These are phyloP conservation scores for Fagus crenata DNA, from an alignment of 306 rosid species.

Conservation along the genomic window DNA sequence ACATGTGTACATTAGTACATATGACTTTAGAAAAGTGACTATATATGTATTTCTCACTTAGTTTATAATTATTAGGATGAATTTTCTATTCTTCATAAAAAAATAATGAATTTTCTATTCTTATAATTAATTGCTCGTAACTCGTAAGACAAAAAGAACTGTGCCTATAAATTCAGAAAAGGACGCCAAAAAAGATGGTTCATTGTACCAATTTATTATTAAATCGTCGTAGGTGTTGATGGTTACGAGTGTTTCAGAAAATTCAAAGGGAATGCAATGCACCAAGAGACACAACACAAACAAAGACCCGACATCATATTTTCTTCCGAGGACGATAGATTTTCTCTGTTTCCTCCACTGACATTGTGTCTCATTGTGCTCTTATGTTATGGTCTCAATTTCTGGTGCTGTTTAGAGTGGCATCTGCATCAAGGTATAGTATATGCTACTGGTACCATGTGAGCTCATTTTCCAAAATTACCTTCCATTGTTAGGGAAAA, in stretches of 20 bases:
- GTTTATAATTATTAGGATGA: too few relatives aligned
- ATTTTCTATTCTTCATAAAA: background rate
- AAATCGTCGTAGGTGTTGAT: background rate
- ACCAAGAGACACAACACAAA: constrained; percentile 32
- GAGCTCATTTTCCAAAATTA: constrained; percentile 23
- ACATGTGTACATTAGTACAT: too few relatives aligned
- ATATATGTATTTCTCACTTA: too few relatives aligned
- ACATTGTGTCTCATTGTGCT: constrained; percentile 22
- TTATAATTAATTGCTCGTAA: background rate
- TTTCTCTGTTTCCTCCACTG: constrained; percentile 31
- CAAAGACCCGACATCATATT: constrained; percentile 47
- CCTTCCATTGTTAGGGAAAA: constrained; percentile 5
- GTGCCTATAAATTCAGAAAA: background rate
- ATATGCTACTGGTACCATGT: constrained; percentile 11
- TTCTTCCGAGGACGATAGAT: constrained; percentile 41
- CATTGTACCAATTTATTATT: constrained; percentile 24
- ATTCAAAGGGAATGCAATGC: constrained; percentile 24
- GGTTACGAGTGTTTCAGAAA: background rate
- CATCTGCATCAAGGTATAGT: background rate
- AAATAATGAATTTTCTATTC: background rate
- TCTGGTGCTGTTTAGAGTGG: background rate
- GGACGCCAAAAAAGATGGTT: constrained; percentile 16
- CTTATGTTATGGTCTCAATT: background rate
- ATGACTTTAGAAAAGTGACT: too few relatives aligned
- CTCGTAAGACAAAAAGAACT: background rate